Percentiles rank a stretch among this genome's conserved stretches.
These are phyloP conservation scores for Cryptococcus deneoformans DNA, from an alignment of 1,284 basidiomycete species.

Conservation along the genomic window DNA sequence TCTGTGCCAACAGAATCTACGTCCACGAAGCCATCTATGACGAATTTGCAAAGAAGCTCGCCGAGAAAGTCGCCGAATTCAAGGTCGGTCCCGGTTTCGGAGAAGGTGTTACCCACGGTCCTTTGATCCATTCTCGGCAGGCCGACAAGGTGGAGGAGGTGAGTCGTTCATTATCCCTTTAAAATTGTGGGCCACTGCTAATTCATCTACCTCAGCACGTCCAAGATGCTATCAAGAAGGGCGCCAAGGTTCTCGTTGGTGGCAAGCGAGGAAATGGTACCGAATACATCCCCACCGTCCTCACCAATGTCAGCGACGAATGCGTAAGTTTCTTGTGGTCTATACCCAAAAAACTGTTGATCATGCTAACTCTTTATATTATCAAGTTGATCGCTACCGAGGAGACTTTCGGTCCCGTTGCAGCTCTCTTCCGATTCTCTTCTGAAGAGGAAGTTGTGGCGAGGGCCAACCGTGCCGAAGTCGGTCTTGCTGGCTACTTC, in stretches of 20 bases:
- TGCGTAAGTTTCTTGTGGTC: conserved; percentile 44
- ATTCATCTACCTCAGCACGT: conserved; percentile 60
- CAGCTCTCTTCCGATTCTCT: conserved; percentile 68
- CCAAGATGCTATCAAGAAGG: conserved; percentile 74
- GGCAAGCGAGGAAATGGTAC: conserved; percentile 64
- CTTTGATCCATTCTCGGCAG: conserved; percentile 83
- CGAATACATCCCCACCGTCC: conserved; percentile 85
- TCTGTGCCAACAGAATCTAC: conserved; percentile 48
- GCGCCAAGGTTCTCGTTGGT: conserved; percentile 84
- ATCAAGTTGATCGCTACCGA: conserved; percentile 56
- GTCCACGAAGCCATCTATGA: conserved; percentile 48
- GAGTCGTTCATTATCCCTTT: conserved; percentile 1
- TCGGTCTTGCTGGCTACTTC: conserved; percentile 90
- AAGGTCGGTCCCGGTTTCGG: conserved; percentile 89
- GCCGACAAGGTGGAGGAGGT: conserved; percentile 74
- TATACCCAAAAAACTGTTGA: not conserved
- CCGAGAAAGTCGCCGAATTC: conserved; percentile 69
- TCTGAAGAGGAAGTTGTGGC: conserved; percentile 86
- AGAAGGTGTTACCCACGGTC: conserved; percentile 81
- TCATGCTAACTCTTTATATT: not conserved
- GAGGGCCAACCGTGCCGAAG: conserved; percentile 77
- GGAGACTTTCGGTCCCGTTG: conserved; percentile 83
- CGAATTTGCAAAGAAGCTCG: conserved; percentile 44
- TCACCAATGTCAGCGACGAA: conserved; percentile 77
- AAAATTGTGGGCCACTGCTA: not conserved